Conservation (phyloP, 768 basidiomycete genomes). For the Podaxis sp. region DNA sequence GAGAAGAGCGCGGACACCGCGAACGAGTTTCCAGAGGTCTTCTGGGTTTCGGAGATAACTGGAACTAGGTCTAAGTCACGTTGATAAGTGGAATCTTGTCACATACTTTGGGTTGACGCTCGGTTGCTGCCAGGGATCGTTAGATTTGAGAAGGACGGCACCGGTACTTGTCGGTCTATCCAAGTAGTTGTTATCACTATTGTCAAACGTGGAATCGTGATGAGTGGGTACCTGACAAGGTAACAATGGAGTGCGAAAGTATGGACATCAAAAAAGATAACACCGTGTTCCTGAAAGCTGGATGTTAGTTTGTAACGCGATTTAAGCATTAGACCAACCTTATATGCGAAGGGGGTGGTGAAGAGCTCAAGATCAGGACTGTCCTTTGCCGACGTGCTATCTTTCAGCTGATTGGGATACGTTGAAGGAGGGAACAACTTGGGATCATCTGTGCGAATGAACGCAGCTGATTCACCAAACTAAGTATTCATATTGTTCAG, state of each 20-base stretch:
- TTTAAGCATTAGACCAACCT: slow-evolving; percentile 41
- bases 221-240: slow-evolving; percentile 35
- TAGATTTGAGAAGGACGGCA: slow-evolving; percentile 36
- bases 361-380: slow-evolving; percentile 46
- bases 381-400: slow-evolving; percentile 38
- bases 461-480: slow-evolving; percentile 52
- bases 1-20: slow-evolving; percentile 39
- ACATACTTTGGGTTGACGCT: slow-evolving; percentile 44
- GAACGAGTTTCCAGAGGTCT: slow-evolving; percentile 42
- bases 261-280: slow-evolving; percentile 31
- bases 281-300: slow-evolving; percentile 34
- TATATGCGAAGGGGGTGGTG: slow-evolving; percentile 38
- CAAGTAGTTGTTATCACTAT: not conserved
- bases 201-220: not conserved
- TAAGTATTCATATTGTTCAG: slow-evolving; percentile 15
- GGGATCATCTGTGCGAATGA: slow-evolving; percentile 50
- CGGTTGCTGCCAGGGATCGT: slow-evolving; percentile 43
- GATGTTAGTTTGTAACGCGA: not conserved
- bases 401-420: slow-evolving; percentile 31
- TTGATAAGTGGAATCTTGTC: not conserved
- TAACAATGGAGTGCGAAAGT: slow-evolving; percentile 43
- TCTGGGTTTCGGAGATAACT: slow-evolving; percentile 43
- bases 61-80: not conserved
- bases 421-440: slow-evolving; percentile 36
- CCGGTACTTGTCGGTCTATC: slow-evolving; percentile 44